Base-by-base conservation (phyloP, 768 basidiomycete genomes). In the Gloeophyllum trabeum region DNA sequence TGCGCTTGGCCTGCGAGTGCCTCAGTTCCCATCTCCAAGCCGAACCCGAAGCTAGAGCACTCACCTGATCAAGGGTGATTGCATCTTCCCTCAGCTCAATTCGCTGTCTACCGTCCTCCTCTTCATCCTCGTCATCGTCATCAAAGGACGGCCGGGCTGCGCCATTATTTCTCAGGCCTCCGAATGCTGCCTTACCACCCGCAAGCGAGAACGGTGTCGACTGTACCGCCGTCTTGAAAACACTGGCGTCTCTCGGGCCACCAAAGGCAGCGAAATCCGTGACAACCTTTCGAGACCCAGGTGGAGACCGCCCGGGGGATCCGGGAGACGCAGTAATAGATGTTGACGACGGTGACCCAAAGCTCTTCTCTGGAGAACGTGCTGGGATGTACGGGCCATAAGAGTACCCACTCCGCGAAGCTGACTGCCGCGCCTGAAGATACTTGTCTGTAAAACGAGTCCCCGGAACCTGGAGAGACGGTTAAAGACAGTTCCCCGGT, bases 381-480 rank as follows among this genome's bases (percentile, higher is more conserved):
- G 62, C 62, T 39, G 62, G 68, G 39, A 63, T 63, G 48, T 69
- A 67, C 23, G 70, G 72, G 5, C 69, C 58, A 43, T 76, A 73
- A 24, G 73, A 70, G 14, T 73, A 73, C 2, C 63, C 52, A 46
- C 62, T 65, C 30, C 83, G 73, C 24, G 69, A 63, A 43, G 74
- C 59, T 18, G 73, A 56, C 52, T 80, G 73, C 38, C 84, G 73
- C 24, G 82, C 78, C 51, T 80, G 75, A 21, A 93, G 73, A 60
- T 97, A 98, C 60, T 94, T 93, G 51, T 98, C 93, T 16, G 94
- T 97, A 66, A 97, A 94, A 3, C 94, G 84, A 32, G 90, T 88
- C n/a, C 89, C 90, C 39, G 81, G 79, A 37, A 96, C 86, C 92
- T 96, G 56, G 21, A 30, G 46, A 40, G 43, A 24, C 45, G 43